A percentile compares a stretch with the other conserved stretches of the same genome.
Evolutionary conservation across 1,139 yeast species (phyloP).

Genomic region (Suhomyces coccinellae): DNA sequence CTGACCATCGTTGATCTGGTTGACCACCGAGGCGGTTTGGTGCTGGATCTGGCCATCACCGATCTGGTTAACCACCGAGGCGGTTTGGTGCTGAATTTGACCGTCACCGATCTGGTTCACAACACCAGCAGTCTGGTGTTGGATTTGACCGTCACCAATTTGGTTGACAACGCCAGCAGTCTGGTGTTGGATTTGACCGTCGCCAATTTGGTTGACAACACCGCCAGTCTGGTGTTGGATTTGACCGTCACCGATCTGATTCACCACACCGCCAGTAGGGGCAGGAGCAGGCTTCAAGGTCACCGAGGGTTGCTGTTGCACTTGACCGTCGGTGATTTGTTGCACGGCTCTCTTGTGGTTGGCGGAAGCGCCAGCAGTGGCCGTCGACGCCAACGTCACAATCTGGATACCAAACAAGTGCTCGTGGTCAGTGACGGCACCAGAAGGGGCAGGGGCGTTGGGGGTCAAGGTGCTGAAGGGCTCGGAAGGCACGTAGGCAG

Average conservation of each 20-base stretch:
- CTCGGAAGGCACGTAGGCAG: slow-evolving; percentile 55
- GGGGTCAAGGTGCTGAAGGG: slow-evolving; percentile 35
- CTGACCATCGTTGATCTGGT: slow-evolving; percentile 58
- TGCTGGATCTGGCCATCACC: slow-evolving; percentile 46
- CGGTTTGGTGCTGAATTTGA: slow-evolving; percentile 36
- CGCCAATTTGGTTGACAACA: slow-evolving; percentile 35
- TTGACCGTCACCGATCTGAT: slow-evolving; percentile 45
- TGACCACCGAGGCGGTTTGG: slow-evolving; percentile 38
- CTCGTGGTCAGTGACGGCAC: slow-evolving; percentile 62
- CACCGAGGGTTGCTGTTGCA: slow-evolving; percentile 24
- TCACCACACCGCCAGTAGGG: slow-evolving; percentile 24
- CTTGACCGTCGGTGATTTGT: slow-evolving; percentile 30
- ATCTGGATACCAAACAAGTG: slow-evolving; percentile 71
- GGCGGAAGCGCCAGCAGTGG: slow-evolving; percentile 23
- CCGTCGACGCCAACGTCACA: slow-evolving; percentile 24
- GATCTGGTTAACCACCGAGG: slow-evolving; percentile 32
- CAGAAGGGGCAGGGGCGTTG: slow-evolving; percentile 45
- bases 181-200: slow-evolving; percentile 45
- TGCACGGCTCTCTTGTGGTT: slow-evolving; percentile 24
- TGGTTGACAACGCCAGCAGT: slow-evolving; percentile 34
- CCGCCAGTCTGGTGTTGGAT: slow-evolving; percentile 31
- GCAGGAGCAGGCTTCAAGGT: slow-evolving; percentile 18
- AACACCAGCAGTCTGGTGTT: slow-evolving; percentile 35
- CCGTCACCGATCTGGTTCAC: slow-evolving; percentile 43
- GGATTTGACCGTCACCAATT: slow-evolving; percentile 54